A percentile compares a stretch with the other conserved stretches of the same genome.
phyloP scores from a whole-genome alignment of 306 rosid species.

The Cicer arietinum region DNA sequence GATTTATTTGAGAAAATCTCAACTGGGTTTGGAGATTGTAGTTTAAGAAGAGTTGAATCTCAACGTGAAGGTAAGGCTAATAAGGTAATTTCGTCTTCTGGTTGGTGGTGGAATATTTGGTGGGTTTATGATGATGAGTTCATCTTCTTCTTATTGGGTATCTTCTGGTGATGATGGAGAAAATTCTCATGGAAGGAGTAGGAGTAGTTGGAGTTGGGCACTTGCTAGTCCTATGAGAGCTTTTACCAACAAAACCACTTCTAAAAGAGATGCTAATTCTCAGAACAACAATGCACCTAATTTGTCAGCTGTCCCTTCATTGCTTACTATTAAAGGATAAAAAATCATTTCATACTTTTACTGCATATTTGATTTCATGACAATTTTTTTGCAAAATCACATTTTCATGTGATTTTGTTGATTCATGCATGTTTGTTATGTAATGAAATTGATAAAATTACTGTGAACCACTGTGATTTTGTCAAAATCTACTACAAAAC shows the following conservation, averaged over 20 bases:
- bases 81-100: conserved; percentile 8
- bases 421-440: too few species aligned
- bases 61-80: conserved; percentile 78
- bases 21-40: conserved; percentile 88
- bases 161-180: conserved; percentile 53
- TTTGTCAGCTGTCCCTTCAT: conserved; percentile 68
- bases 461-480: too few species aligned
- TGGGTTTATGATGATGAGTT: conserved; percentile 72
- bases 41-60: conserved; percentile 76
- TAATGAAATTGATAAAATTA: too few species aligned
- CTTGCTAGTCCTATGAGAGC: conserved; percentile 95
- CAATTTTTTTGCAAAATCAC: too few species aligned
- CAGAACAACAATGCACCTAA: conserved; percentile 58
- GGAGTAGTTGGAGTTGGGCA: conserved; percentile 80
- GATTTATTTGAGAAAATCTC: conserved; percentile 94
- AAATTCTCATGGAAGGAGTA: conserved; percentile 37
- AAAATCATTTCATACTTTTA: too few species aligned
- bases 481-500: too few species aligned
- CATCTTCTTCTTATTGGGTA: conserved; percentile 77
- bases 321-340: conserved; percentile 52
- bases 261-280: conserved; percentile 58
- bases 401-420: too few species aligned
- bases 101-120: conserved; percentile 80
- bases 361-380: too few species aligned
- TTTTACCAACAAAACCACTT: conserved; percentile 56